Conservation (phyloP, 2,329 filamentous ascomycete species). For the Paecilomyces niveus region DNA sequence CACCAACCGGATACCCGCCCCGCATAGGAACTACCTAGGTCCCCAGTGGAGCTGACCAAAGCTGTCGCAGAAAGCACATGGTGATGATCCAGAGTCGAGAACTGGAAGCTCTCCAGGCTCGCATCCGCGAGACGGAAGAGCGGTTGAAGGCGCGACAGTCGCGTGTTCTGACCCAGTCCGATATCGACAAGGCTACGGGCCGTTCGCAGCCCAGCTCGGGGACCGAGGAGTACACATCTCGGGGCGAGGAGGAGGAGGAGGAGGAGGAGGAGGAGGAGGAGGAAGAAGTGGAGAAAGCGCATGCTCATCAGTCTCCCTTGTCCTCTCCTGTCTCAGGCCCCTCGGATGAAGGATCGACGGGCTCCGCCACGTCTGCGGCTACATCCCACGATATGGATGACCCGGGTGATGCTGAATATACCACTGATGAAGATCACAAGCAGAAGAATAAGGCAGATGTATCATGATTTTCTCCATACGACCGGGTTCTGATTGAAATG, state of each 20-base stretch:
- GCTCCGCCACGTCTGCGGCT: conserved; percentile 13
- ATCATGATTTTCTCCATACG: background rate
- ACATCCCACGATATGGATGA: conserved; percentile 12
- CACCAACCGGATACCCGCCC: conserved; percentile 2
- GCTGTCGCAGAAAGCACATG: conserved; percentile 61
- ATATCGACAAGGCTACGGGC: conserved; percentile 14
- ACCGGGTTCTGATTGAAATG: background rate
- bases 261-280: conserved; percentile 14
- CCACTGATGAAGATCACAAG: background rate
- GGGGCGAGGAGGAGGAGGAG: conserved; percentile 12
- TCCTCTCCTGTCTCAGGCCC: conserved; percentile 9
- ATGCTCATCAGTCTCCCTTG: conserved; percentile 9
- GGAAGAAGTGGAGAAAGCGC: conserved; percentile 8
- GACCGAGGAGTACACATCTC: background rate
- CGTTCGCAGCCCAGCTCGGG: background rate
- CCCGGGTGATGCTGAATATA: background rate
- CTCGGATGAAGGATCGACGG: conserved; percentile 17
- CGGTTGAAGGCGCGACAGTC: conserved; percentile 49
- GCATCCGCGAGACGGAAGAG: conserved; percentile 77
- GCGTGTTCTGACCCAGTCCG: background rate
- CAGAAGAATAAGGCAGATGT: background rate
- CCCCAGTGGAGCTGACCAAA: conserved; percentile 1
- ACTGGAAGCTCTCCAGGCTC: conserved; percentile 77
- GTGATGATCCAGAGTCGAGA: conserved; percentile 69
- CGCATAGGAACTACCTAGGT: background rate